Evolutionary conservation across 1,284 basidiomycete species (phyloP).

Genomic region (Thecaphora thlaspeos): DNA sequence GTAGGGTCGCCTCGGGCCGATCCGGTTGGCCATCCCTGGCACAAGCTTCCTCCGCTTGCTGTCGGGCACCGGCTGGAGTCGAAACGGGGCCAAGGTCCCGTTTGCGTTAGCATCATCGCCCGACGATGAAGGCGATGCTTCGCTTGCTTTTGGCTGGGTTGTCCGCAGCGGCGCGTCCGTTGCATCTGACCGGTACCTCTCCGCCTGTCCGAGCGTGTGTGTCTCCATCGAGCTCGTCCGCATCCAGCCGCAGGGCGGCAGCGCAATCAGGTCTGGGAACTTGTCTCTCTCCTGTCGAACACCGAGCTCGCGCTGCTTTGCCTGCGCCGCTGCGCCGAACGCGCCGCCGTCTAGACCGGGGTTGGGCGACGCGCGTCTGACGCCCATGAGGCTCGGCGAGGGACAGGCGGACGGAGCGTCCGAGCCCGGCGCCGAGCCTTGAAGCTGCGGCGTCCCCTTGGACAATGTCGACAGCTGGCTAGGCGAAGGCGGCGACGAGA

Average conservation of each 20-base stretch:
- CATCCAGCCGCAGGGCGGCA: background rate
- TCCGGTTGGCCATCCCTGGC: background rate
- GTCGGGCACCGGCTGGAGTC: conserved; percentile 9
- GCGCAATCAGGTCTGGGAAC: background rate
- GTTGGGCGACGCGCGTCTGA: too few species aligned
- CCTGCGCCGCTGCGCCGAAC: background rate
- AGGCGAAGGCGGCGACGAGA: background rate
- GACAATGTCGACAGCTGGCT: background rate
- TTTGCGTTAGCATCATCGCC: background rate
- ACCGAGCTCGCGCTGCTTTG: background rate
- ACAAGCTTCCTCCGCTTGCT: conserved; percentile 2
- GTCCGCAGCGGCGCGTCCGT: background rate
- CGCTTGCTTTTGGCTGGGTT: too few species aligned
- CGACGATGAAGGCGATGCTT: background rate
- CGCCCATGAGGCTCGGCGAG: too few species aligned
- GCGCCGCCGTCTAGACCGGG: background rate
- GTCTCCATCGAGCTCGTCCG: background rate
- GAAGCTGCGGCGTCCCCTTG: background rate
- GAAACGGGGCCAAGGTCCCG: conserved; percentile 1
- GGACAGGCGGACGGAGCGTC: background rate
- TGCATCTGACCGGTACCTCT: background rate
- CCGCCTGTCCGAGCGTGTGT: background rate
- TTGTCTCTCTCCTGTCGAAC: background rate
- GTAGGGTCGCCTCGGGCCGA: background rate
- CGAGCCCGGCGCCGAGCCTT: background rate